Conservation (phyloP, 2,329 filamentous ascomycete species). For the Fusarium luffae region DNA sequence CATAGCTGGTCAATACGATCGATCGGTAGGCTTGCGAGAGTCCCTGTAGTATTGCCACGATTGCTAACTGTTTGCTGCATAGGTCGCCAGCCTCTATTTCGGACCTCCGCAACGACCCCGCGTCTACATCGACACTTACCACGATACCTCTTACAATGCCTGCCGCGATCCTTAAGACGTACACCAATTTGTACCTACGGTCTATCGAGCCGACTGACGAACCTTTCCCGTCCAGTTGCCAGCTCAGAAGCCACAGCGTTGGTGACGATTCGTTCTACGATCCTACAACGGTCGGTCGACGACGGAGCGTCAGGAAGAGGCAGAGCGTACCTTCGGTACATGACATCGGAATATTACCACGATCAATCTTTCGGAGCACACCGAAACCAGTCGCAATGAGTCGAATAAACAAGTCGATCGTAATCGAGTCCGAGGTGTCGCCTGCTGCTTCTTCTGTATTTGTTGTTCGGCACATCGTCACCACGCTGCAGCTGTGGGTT, state of each 20-base stretch:
- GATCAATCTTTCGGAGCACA: background rate
- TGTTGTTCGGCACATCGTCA: constrained; percentile 8
- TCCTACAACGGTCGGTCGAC: background rate
- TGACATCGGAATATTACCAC: constrained; percentile 2
- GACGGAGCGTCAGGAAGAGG: background rate
- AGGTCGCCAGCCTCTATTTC: background rate
- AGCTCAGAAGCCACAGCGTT: constrained; percentile 12
- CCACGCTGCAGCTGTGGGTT: constrained; percentile 9
- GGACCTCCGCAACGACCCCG: too few species aligned
- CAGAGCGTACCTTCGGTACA: background rate
- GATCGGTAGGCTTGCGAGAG: background rate
- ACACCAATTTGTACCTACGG: background rate
- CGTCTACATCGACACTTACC: background rate
- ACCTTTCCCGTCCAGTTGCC: background rate
- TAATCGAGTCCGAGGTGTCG: background rate
- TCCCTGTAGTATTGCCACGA: fast-evolving
- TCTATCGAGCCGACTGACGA: constrained; percentile 7
- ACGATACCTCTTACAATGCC: background rate
- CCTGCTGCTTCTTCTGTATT: background rate
- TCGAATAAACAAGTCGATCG: background rate
- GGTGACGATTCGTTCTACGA: background rate
- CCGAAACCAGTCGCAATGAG: constrained; percentile 6
- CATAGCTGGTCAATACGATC: background rate
- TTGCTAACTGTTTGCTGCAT: background rate
- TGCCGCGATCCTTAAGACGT: background rate